Base-by-base conservation (phyloP, 2,329 filamentous ascomycete genomes). In the Ceratocystis cacaofunesta region DNA sequence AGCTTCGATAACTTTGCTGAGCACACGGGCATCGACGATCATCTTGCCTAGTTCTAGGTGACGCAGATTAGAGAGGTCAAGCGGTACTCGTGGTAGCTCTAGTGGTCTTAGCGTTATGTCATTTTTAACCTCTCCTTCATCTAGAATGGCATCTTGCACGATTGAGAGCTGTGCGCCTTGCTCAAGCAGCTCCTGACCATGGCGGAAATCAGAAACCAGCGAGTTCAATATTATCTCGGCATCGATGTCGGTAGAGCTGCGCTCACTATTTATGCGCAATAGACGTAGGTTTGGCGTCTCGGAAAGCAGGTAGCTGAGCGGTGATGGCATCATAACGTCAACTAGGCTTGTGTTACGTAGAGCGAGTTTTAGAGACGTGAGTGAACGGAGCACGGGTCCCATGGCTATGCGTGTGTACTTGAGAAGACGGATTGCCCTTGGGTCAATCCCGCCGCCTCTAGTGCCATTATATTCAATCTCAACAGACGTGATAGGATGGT, bases 1-100 rank as follows among this genome's bases (percentile, higher is more conserved):
- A 7, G 43, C n/a, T 15, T 0, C 2, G 8, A 63, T 4, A 12
- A 63, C 17, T 2, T 15, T 2, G 3, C 12, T 2, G 30, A 63
- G 28, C 12, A 52, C 46, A 0, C 3, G 1, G 44, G 30, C 12
- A 28, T 12, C 6, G 7, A 55, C 12, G 1, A 43, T 52, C 62
- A 63, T 55, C 48, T 63, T 63, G 44, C 62, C 62, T 15, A 63
- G 48, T n/a, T 63, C 62, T 1, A 63, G 48, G 28, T 17, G 22
- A 12, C 17, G 25, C 3, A 63, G 46, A 7, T 36, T 8, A 28
- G 19, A 22, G 25, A 63, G 62, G n/a, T 55, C 48, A 15, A 55
- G 8, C 12, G 62, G 61, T 3, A 44, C 44, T 3, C 3, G n/a
- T n/a, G 41, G 8, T 17, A 43, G 30, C 58, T 44, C 30, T 19